Base-by-base conservation (phyloP, 495 filamentous ascomycete species). In the Annulohypoxylon stygium region DNA sequence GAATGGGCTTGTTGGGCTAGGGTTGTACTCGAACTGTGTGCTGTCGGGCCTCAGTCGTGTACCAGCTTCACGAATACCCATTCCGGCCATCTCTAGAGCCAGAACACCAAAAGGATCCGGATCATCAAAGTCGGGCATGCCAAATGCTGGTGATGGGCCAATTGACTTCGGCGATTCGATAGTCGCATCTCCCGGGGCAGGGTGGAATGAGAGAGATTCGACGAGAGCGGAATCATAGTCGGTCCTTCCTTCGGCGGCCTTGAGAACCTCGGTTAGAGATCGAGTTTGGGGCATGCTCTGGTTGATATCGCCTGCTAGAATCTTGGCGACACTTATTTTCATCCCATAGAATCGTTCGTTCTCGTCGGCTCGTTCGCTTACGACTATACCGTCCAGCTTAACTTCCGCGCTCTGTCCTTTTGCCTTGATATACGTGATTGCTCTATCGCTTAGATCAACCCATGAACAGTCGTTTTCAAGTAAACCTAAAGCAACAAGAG, bases 61-160 rank as follows among this genome's bases (percentile, higher is more conserved):
- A 18, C 93, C 93, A 14, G 94, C 94, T 83, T 97, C 94, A 50
- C 92, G 87, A 72, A 97, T 95, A 74, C 94, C 91, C 53, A 97
- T 84, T 8, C 94, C 94, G 73, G 92, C 90, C 73, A 92, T 90
- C 80, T 96, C 92, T 43, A 97, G 81, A 33, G 94, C 93, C 33
- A 92, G 88, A 20, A 97, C 92, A 18, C 94, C 94, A 76, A 91
- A 97, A 12, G 94, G 94, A 78, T 97, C 94, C 30, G 94, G 93
- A 65, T 93, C 91, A 50, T 93, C 91, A 2, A 83, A 78, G 48
- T 90, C 90, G 2, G 94, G 94, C 14, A 97, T 83, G 3, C 94
- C 93, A 78, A 97, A 97, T 6, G 81, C 74, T 20, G 79, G 77
- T 11, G 76, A 47, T 55, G 81, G 71, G 41, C 69, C 69, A 30